A percentile compares a stretch with the other conserved stretches of the same genome.
Conservation (phyloP, 148 eudicot species). For the Amaranthus palmeri region DNA sequence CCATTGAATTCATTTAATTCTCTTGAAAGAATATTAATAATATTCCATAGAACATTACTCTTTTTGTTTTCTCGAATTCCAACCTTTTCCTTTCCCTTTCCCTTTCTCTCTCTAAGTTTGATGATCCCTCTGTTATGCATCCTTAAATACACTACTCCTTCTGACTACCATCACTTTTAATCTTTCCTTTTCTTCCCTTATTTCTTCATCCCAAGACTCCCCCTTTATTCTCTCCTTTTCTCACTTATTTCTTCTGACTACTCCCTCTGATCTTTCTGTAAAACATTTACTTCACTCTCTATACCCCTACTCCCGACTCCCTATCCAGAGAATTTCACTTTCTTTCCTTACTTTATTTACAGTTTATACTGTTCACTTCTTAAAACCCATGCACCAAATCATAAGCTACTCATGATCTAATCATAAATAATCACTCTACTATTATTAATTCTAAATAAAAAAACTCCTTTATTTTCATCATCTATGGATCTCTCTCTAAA, state of each 20-base stretch:
- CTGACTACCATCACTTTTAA: not conserved
- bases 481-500: slow-evolving; percentile 73
- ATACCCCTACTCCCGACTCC: slow-evolving; percentile 16
- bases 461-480: not conserved
- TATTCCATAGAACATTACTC: slow-evolving; percentile 43
- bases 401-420: slow-evolving; percentile 84
- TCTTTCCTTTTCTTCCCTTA: slow-evolving; percentile 30
- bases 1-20: too few relatives aligned
- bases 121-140: slow-evolving; percentile 20
- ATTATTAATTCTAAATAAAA: too few relatives aligned
- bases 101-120: not conserved
- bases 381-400: slow-evolving; percentile 61
- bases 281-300: slow-evolving; percentile 15
- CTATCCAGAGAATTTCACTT: not conserved
- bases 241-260: slow-evolving; percentile 1
- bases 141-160: slow-evolving; percentile 23
- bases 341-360: not conserved
- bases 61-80: slow-evolving; percentile 50
- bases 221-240: not conserved
- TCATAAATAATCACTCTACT: slow-evolving; percentile 14
- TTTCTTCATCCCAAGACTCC: slow-evolving; percentile 31
- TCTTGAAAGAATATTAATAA: not conserved
- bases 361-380: slow-evolving; percentile 1
- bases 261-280: slow-evolving; percentile 12
- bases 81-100: slow-evolving; percentile 23